These are phyloP conservation scores for Calocera viscosa DNA, from an alignment of 768 basidiomycete genomes.

Conservation along the genomic window DNA sequence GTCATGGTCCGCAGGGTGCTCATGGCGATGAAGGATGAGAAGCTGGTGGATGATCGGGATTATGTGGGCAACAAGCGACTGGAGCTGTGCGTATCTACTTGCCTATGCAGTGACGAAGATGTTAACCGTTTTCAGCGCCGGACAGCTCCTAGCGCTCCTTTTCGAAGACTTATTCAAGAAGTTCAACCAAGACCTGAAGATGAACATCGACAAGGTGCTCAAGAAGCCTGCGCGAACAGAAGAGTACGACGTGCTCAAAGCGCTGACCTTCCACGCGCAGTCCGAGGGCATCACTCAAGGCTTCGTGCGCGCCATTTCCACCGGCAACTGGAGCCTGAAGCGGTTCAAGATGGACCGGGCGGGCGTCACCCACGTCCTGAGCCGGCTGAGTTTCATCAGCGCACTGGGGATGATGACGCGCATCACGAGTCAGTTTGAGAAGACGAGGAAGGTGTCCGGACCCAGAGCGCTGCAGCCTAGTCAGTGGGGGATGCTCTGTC, in stretches of 20 bases:
- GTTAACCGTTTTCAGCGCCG: conserved; percentile 48
- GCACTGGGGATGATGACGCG: conserved; percentile 99
- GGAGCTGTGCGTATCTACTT: conserved; percentile 62
- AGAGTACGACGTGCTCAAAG: conserved; percentile 89
- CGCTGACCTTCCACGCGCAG: conserved; percentile 67
- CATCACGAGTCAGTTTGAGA: conserved; percentile 97
- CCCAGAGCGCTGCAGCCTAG: conserved; percentile 92
- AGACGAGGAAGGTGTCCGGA: conserved; percentile 96
- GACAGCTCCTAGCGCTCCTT: conserved; percentile 84
- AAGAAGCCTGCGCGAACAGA: conserved; percentile 90
- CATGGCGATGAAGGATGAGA: conserved; percentile 93
- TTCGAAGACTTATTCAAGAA: conserved; percentile 99
- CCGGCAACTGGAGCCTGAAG: conserved; percentile 97
- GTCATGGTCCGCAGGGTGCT: conserved; percentile 94
- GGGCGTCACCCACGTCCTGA: conserved; percentile 94
- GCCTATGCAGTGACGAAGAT: conserved; percentile 7
- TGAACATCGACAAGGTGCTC: conserved; percentile 89
- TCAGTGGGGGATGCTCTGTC: conserved; percentile 98
- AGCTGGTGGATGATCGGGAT: conserved; percentile 95
- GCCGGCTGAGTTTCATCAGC: conserved; percentile 88
- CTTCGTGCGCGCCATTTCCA: conserved; percentile 93
- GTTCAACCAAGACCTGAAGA: conserved; percentile 90
- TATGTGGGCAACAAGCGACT: conserved; percentile 98
- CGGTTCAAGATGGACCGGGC: conserved; percentile 99
- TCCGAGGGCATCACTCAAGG: conserved; percentile 94